A percentile compares a stretch with the other conserved stretches of the same genome.
These are phyloP conservation scores for Aegilops umbellulata DNA, from an alignment of 176 grass and related monocot species.

Conservation along the genomic window DNA sequence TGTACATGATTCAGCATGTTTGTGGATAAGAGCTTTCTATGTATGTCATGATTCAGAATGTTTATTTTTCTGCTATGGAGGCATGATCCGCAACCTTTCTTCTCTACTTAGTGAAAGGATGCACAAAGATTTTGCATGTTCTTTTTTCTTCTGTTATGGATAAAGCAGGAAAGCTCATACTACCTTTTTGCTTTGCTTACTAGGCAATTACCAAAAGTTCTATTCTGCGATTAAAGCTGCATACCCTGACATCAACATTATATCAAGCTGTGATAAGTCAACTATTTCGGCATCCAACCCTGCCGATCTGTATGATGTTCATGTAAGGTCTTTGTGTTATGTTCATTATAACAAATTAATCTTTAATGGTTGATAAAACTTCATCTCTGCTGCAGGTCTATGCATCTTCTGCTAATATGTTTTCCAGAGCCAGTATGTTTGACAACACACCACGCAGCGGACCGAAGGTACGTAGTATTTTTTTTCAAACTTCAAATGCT, in stretches of 20 bases:
- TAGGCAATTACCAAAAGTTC: conserved; percentile 86
- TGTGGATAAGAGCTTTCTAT: conserved; percentile 1
- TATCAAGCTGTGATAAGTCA: conserved; percentile 82
- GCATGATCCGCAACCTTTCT: background rate
- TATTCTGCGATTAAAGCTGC: conserved; percentile 80
- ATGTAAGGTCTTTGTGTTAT: conserved; percentile 51
- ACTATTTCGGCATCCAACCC: conserved; percentile 63
- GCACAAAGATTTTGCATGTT: background rate
- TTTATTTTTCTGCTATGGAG: background rate
- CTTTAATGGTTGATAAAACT: background rate
- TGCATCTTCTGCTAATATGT: conserved; percentile 63
- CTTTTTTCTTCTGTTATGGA: background rate
- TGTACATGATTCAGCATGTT: background rate
- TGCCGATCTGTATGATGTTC: conserved; percentile 86
- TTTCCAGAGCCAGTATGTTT: conserved; percentile 58
- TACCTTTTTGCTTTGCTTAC: background rate
- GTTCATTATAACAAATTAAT: background rate
- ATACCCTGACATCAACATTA: conserved; percentile 76
- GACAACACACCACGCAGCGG: conserved; percentile 52
- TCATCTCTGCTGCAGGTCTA: conserved; percentile 51
- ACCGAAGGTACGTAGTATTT: conserved; percentile 44
- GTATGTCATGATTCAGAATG: background rate
- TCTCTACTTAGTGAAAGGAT: background rate
- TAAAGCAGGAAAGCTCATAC: conserved; percentile 9
- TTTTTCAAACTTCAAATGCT: background rate